phyloP scores from a whole-genome alignment of 1,284 basidiomycete species.

The Trichosporon sp. region DNA sequence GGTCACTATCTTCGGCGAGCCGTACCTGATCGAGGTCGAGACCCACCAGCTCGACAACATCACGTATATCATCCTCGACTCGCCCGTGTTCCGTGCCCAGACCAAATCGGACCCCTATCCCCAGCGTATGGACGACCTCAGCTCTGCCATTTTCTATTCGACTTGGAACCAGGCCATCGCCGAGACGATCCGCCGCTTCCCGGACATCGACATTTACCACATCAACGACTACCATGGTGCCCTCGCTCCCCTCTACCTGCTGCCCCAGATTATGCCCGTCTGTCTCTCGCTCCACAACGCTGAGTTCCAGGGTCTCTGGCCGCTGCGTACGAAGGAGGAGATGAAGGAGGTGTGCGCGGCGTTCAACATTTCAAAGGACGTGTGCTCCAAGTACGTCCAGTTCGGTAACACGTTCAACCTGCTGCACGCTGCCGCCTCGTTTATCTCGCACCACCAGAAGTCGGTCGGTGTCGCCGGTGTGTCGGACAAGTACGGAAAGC shows the following conservation, averaged over 20 bases:
- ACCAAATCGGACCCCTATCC: slow-evolving; percentile 92
- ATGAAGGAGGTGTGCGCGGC: slow-evolving; percentile 97
- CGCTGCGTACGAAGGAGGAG: slow-evolving; percentile 89
- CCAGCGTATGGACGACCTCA: slow-evolving; percentile 91
- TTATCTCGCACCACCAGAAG: slow-evolving; percentile 88
- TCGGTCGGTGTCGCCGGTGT: slow-evolving; percentile 90
- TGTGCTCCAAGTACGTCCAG: slow-evolving; percentile 91
- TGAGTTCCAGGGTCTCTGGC: slow-evolving; percentile 94
- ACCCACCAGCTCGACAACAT: slow-evolving; percentile 89
- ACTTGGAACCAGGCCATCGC: slow-evolving; percentile 96
- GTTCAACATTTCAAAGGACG: slow-evolving; percentile 92
- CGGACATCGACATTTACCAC: slow-evolving; percentile 75
- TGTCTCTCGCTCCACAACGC: slow-evolving; percentile 94
- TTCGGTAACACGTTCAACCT: slow-evolving; percentile 96
- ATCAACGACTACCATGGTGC: slow-evolving; percentile 84
- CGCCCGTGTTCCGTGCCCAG: slow-evolving; percentile 90
- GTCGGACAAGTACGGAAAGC: slow-evolving; percentile 90
- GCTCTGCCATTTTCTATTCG: slow-evolving; percentile 93
- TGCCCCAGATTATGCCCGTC: slow-evolving; percentile 82
- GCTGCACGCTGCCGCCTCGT: slow-evolving; percentile 85
- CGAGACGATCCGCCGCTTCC: slow-evolving; percentile 77
- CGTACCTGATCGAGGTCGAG: slow-evolving; percentile 90
- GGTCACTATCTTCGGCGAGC: slow-evolving; percentile 91
- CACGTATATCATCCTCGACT: slow-evolving; percentile 87
- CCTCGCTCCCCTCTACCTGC: slow-evolving; percentile 81